Evolutionary conservation across 2,329 filamentous ascomycete genomes (phyloP), one percentile per base, ranked within the genome.

Genomic region (Alternaria sp.): DNA sequence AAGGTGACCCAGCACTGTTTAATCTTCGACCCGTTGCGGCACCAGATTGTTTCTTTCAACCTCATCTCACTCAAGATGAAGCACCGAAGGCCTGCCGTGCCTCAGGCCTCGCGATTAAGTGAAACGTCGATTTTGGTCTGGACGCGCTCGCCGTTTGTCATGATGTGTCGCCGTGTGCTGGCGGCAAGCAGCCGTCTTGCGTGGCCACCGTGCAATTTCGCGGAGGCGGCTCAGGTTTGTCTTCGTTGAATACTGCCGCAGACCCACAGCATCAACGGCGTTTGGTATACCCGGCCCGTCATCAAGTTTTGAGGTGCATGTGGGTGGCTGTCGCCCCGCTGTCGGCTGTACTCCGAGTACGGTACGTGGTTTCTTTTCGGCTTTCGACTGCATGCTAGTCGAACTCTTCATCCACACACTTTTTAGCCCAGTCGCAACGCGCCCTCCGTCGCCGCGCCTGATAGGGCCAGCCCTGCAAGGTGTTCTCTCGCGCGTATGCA

Each of bases 11-110:
- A 45, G 51, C 46, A 30, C 46, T 43, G 44, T 58, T 62, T 62
- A 67, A 74, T 70, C 36, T 69, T 62, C 60, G 54, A 58, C 65
- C 70, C 69, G 71, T 51, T 59, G 64, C 58, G 60, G 40, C 64
- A 62, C 56, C 49, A 66, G 32, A 25, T 61, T 66, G 57, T 66
- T 69, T 69, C 36, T 69, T 68, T 56, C 57, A 28, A 61, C 65
- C 58, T 72, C 67, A 68, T 69, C 68, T 70, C 56, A 61, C 61
- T 54, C 30, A 57, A 71, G 59, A 71, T 68, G 66, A 74, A 67
- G 63, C 57, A 63, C 69, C 67, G 65, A 64, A 43, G 50, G 57
- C 21, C 54, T 59, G 56, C 64, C 62, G 59, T 65, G 56, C 65
- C 59, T 69, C 60, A 68, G 62, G 65, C 58, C 67, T 47, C 59